Percentiles rank a stretch among this genome's conserved stretches.
These are phyloP conservation scores for Globisporangium nunn DNA, from an alignment of 352 stramenopile species.

Conservation along the genomic window DNA sequence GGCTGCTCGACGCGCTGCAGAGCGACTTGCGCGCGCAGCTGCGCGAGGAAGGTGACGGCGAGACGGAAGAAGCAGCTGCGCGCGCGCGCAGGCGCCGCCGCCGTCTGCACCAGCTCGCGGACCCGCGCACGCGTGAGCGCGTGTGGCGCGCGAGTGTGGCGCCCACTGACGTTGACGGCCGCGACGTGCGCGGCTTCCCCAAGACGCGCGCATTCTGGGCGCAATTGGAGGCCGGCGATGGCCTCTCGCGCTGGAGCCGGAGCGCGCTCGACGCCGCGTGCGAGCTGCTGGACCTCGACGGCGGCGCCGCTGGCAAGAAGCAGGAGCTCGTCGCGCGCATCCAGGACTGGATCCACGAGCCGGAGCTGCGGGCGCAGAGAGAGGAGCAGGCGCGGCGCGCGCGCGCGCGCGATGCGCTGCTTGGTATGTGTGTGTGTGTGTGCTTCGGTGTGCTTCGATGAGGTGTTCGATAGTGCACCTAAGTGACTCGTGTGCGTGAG, in stretches of 20 bases:
- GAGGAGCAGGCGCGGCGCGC: slow-evolving; percentile 28
- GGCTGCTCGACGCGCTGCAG: slow-evolving; percentile 49
- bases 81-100: slow-evolving; percentile 33
- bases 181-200: slow-evolving; percentile 40
- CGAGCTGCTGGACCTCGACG: slow-evolving; percentile 44
- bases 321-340: slow-evolving; percentile 52
- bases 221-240: slow-evolving; percentile 20
- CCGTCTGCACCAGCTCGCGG: slow-evolving; percentile 35
- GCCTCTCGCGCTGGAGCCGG: slow-evolving; percentile 40
- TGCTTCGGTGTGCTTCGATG: not conserved
- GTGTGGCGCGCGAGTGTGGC: slow-evolving; percentile 33
- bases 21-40: slow-evolving; percentile 54
- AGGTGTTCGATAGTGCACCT: not conserved
- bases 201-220: slow-evolving; percentile 61
- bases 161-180: slow-evolving; percentile 30
- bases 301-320: slow-evolving; percentile 34
- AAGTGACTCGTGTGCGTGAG: not conserved
- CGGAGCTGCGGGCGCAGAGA: slow-evolving; percentile 29
- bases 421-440: slow-evolving; percentile 19
- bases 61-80: not conserved
- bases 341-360: slow-evolving; percentile 66
- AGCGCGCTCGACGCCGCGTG: slow-evolving; percentile 47
- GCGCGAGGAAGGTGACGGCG: slow-evolving; percentile 36
- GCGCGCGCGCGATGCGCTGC: slow-evolving; percentile 30
- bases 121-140: slow-evolving; percentile 36